Evolutionary conservation across 352 stramenopile genomes (phyloP).

Genomic region (Phytophthora syringae): DNA sequence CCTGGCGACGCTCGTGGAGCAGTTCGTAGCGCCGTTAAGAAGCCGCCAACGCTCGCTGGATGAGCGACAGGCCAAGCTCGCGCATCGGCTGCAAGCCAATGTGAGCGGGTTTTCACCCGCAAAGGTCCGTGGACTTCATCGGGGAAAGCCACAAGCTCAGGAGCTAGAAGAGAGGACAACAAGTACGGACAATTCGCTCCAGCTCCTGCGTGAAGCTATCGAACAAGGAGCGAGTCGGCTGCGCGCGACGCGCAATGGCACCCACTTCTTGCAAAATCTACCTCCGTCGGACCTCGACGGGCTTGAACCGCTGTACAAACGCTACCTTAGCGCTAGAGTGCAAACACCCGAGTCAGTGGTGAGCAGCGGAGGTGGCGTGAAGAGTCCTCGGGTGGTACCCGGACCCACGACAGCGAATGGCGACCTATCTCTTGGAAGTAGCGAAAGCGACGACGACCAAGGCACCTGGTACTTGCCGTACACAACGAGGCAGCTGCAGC

Average conservation of each 20-base stretch:
- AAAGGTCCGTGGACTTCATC: constrained; percentile 39
- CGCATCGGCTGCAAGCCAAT: constrained; percentile 52
- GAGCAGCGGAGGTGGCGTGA: neutral
- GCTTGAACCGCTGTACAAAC: constrained; percentile 41
- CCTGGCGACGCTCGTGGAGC: constrained; percentile 22
- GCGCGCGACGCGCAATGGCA: constrained; percentile 54
- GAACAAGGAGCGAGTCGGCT: constrained; percentile 56
- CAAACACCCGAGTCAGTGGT: neutral
- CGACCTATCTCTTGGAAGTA: neutral
- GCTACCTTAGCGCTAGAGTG: constrained; percentile 36
- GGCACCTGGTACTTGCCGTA: constrained; percentile 65
- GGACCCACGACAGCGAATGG: neutral
- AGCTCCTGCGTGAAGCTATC: constrained; percentile 59
- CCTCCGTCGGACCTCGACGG: constrained; percentile 36
- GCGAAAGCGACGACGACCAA: constrained; percentile 7
- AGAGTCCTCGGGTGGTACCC: constrained; percentile 4
- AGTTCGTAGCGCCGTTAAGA: constrained; percentile 24
- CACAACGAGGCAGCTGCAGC: constrained; percentile 62
- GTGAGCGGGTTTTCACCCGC: constrained; percentile 58
- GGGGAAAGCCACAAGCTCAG: constrained; percentile 11
- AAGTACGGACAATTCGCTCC: constrained; percentile 46
- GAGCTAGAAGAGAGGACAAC: neutral
- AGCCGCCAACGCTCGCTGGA: constrained; percentile 48
- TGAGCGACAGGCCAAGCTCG: constrained; percentile 62
- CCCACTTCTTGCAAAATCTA: constrained; percentile 48